phyloP scores from a whole-genome alignment of 306 rosid genomes.

The Elaeagnus macrophylla region DNA sequence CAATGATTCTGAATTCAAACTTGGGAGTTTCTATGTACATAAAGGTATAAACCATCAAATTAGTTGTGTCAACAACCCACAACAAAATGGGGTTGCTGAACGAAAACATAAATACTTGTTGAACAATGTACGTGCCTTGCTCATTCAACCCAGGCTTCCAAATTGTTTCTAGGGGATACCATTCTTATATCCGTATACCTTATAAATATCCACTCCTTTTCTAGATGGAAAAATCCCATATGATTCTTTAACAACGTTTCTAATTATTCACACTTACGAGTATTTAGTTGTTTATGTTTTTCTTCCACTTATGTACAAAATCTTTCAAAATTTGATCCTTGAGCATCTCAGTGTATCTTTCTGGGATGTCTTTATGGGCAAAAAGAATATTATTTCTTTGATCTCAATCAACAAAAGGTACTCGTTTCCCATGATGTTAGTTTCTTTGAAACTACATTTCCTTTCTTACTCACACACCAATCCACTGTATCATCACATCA shows the following conservation, averaged over 20 bases:
- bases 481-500: too few species aligned
- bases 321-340: background rate
- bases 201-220: constrained; percentile 1
- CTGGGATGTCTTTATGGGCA: constrained; percentile 2
- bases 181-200: background rate
- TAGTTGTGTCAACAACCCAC: constrained; percentile 2
- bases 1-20: background rate
- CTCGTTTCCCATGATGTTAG: background rate
- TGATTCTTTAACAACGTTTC: background rate
- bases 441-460: background rate
- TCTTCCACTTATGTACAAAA: background rate
- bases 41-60: constrained; percentile 1
- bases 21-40: background rate
- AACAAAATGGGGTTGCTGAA: constrained; percentile 4
- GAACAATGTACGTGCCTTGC: background rate
- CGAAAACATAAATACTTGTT: background rate
- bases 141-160: constrained; percentile 4
- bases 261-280: background rate
- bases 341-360: background rate
- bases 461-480: background rate
- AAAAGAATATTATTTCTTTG: background rate
- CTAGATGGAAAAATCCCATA: background rate
- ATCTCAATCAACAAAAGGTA: background rate
- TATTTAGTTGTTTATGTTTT: constrained; percentile 11
- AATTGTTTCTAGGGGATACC: background rate